Conservation (phyloP, 441 rosid species). For the Populus hybrid region DNA sequence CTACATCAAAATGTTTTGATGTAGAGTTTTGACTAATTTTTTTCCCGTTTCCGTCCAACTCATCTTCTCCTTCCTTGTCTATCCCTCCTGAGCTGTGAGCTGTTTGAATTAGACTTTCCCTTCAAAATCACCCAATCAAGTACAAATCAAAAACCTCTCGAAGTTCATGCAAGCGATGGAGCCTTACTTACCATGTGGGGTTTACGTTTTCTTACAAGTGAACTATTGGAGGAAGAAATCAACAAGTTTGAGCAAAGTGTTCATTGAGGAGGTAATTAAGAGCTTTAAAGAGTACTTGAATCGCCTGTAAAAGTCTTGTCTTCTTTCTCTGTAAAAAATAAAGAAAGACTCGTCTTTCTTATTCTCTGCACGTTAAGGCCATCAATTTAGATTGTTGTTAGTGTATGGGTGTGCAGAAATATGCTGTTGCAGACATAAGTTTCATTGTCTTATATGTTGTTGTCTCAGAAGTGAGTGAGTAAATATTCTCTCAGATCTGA, state of each 20-base stretch:
- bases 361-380: constrained; percentile 25
- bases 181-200: constrained; percentile 8
- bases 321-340: constrained; percentile 23
- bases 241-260: neutral
- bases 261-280: neutral
- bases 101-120: constrained; percentile 9
- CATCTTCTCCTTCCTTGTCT: constrained; percentile 77
- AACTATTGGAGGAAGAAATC: neutral
- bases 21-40: constrained; percentile 14
- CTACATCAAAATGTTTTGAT: constrained; percentile 8
- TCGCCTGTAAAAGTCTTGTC: neutral
- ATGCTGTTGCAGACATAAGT: constrained; percentile 49
- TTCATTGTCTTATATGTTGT: constrained; percentile 68
- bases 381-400: constrained; percentile 35
- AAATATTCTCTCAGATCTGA: constrained; percentile 52
- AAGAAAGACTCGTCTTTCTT: constrained; percentile 23
- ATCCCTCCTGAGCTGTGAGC: constrained; percentile 99
- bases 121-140: neutral
- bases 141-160: neutral
- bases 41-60: constrained; percentile 38
- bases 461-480: constrained; percentile 35
- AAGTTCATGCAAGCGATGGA: neutral
- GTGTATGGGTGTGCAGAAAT: constrained; percentile 41
- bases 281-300: constrained; percentile 12
- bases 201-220: neutral